These are phyloP conservation scores for Pharnaceum exiguum DNA, from an alignment of 148 eudicot genomes.

Conservation along the genomic window DNA sequence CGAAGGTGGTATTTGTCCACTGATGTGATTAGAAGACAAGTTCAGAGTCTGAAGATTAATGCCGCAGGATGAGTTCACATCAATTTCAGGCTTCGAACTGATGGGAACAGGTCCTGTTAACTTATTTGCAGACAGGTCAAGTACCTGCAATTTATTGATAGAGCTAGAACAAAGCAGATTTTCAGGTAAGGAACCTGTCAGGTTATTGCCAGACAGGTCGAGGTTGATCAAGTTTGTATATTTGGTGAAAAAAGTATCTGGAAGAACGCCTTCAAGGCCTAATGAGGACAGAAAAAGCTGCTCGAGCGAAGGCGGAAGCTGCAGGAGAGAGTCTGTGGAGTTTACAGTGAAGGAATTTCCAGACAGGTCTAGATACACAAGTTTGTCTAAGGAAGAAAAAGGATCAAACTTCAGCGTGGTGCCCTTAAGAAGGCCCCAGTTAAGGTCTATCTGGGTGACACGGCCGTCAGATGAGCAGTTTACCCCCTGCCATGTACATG, in stretches of 20 bases:
- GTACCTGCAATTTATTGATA: slow-evolving; percentile 37
- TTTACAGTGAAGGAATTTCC: slow-evolving; percentile 53
- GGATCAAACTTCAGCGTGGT: slow-evolving; percentile 42
- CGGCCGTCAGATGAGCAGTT: slow-evolving; percentile 53
- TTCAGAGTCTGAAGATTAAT: slow-evolving; percentile 41
- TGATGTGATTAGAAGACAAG: slow-evolving; percentile 48
- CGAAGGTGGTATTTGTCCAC: slow-evolving; percentile 51
- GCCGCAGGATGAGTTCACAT: slow-evolving; percentile 6
- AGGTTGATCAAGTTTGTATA: slow-evolving; percentile 48
- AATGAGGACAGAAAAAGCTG: slow-evolving; percentile 47
- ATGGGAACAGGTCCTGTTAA: slow-evolving; percentile 34
- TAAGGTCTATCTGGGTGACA: slow-evolving; percentile 63
- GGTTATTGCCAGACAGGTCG: slow-evolving; percentile 62
- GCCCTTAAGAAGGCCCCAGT: slow-evolving; percentile 52
- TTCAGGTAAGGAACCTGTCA: slow-evolving; percentile 50
- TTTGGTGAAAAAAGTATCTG: slow-evolving; percentile 34
- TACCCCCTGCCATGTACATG: slow-evolving; percentile 73
- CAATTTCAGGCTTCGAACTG: slow-evolving; percentile 36
- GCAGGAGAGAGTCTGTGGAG: slow-evolving; percentile 45
- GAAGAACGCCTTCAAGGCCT: slow-evolving; percentile 56
- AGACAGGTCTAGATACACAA: slow-evolving; percentile 57
- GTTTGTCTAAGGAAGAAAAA: slow-evolving; percentile 53
- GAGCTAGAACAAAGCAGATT: slow-evolving; percentile 22
- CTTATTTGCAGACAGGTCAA: slow-evolving; percentile 63
- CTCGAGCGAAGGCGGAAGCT: slow-evolving; percentile 52